phyloP scores from a whole-genome alignment of 2,329 filamentous ascomycete species.

The Neoascochyta sp. region DNA sequence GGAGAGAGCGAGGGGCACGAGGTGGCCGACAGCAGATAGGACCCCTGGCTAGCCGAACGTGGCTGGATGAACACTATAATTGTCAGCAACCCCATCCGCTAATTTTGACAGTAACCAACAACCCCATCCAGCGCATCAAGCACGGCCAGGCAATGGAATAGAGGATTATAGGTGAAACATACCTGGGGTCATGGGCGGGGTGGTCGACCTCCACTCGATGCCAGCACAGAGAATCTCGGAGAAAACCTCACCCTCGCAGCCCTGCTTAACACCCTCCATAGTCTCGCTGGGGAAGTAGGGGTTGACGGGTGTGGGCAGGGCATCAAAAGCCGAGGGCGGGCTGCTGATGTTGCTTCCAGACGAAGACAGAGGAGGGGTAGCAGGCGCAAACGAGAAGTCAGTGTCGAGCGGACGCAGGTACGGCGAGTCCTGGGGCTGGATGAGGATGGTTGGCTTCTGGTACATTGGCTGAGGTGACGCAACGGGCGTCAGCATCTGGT shows the following conservation, averaged over 20 bases:
- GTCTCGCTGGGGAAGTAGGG: constrained; percentile 59
- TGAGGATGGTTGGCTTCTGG: constrained; percentile 70
- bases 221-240: constrained; percentile 68
- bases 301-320: constrained; percentile 79
- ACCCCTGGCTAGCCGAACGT: constrained; percentile 60
- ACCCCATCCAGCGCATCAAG: not conserved
- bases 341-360: constrained; percentile 83
- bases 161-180: too few species aligned
- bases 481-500: constrained; percentile 68
- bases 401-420: constrained; percentile 66
- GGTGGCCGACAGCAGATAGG: constrained; percentile 67
- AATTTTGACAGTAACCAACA: too few species aligned
- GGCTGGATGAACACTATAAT: constrained; percentile 67
- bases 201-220: constrained; percentile 73
- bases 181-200: constrained; percentile 89
- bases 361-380: constrained; percentile 82
- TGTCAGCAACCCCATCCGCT: too few species aligned
- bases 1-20: constrained; percentile 83
- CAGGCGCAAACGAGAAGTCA: constrained; percentile 71
- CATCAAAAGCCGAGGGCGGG: constrained; percentile 69
- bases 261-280: constrained; percentile 48
- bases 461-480: constrained; percentile 70
- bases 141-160: not conserved
- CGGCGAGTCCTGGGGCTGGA: constrained; percentile 56
- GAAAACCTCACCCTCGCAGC: constrained; percentile 65